Conservation (phyloP, 2,329 filamentous ascomycete genomes). For the Seiridium cupressi region DNA sequence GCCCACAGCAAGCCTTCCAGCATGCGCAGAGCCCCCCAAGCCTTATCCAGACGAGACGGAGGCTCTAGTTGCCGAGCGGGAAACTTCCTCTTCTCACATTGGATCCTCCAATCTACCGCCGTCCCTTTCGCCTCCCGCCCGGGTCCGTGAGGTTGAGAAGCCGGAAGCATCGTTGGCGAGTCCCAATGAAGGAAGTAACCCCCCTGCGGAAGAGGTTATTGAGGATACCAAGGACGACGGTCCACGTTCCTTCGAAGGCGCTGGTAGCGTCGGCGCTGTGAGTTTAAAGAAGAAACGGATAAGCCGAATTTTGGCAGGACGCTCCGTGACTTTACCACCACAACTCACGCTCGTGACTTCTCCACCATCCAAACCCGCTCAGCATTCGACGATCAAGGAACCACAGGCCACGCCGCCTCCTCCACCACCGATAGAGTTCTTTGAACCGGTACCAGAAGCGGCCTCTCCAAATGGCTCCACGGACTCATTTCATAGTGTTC, state of each 20-base stretch:
- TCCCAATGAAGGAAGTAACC: not conserved
- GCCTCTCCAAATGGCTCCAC: slow-evolving; percentile 44
- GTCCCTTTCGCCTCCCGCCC: no score
- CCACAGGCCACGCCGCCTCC: slow-evolving; percentile 19
- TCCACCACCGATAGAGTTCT: slow-evolving; percentile 10
- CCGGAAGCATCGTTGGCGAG: not conserved
- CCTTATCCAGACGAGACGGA: no score
- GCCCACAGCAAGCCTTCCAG: no score
- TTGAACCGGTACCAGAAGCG: slow-evolving; percentile 23
- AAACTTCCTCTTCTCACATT: no score
- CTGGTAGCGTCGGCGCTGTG: slow-evolving; percentile 22
- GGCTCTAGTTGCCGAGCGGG: no score
- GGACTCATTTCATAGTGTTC: slow-evolving; percentile 54
- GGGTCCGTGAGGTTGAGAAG: not conserved
- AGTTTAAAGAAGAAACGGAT: slow-evolving; percentile 25
- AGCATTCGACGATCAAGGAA: slow-evolving; percentile 12
- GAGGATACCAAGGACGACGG: slow-evolving; percentile 12
- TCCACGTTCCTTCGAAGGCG: slow-evolving; percentile 25
- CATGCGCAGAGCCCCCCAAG: no score
- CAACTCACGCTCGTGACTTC: slow-evolving; percentile 41
- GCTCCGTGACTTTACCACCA: slow-evolving; percentile 35
- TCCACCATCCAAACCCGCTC: slow-evolving; percentile 32
- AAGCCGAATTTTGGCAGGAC: slow-evolving; percentile 28
- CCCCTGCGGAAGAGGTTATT: not conserved
- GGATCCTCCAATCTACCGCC: no score